Base-by-base conservation (phyloP, 2,329 filamentous ascomycete species). In the Microcyclosporella mali region DNA sequence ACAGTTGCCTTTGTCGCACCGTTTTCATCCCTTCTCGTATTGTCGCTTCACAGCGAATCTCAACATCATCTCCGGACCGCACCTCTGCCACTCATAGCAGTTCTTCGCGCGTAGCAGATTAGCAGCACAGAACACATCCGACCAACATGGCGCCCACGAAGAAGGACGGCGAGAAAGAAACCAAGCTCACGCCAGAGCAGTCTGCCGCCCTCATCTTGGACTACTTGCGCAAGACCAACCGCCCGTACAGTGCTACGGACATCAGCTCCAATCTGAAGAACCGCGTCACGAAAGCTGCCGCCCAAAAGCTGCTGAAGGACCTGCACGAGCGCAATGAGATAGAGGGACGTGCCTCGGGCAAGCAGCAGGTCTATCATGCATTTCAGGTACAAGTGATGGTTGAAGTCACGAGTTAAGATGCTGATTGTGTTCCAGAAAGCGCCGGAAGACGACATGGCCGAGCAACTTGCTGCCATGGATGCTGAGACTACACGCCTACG, bases 281-380 rank as follows among this genome's bases (percentile, higher is more conserved):
- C 43, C 56, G 53, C 37, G 58, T 64, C 33, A 59, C 59, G 38
- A 62, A 63, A 32, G 76, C 77, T 10, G 69, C 76, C 33, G 72
- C 79, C 17, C 71, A 72, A 19, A 84, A 82, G 61, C 57, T 77
- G 25, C 65, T 84, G 27, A 81, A 79, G 53, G 79, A 82, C 46
- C 66, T 84, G 59, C 73, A 79, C 46, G 77, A 82, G 51, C 70
- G 69, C 32, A 74, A 74, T 9, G 64, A 77, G 51, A 76, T 84
- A 32, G 76, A 77, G 54, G 77, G 74, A 37, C 74, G 74, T 37
- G 64, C 68, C 30, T 70, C 77, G 30, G 78, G 78, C 15, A 82
- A 81, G 62, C 78, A 81, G 54, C 67, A 71, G 30, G 77, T 82
- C 46, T 82, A 81, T 57, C 78, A 82, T 59, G 67, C 71, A 28